These are phyloP conservation scores for Rhodamnia rubescens DNA, from an alignment of 345 rosid species.

Conservation along the genomic window DNA sequence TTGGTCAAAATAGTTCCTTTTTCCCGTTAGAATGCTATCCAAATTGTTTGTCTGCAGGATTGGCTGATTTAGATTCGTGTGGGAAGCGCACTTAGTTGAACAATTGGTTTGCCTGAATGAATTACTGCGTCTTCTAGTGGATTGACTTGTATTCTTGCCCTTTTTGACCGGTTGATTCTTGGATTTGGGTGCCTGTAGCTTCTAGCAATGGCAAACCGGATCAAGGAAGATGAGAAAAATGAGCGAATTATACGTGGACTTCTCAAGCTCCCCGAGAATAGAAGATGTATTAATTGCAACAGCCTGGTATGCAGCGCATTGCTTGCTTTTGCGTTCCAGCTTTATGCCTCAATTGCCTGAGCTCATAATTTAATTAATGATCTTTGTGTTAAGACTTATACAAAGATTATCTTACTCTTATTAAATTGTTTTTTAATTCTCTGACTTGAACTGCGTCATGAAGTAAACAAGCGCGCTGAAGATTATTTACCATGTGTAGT, in stretches of 20 bases:
- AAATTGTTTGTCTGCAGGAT: background rate
- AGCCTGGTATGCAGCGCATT: slow-evolving; percentile 47
- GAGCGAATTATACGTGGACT: slow-evolving; percentile 78
- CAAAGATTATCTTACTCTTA: background rate
- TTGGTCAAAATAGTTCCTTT: background rate
- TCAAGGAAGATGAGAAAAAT: slow-evolving; percentile 85
- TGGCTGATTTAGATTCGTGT: background rate
- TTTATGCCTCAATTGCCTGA: background rate
- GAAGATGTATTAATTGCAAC: slow-evolving; percentile 86
- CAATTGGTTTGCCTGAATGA: background rate
- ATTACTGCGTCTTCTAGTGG: background rate
- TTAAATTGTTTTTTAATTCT: background rate
- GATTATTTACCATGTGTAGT: background rate
- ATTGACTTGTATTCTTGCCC: background rate
- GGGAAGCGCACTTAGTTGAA: background rate
- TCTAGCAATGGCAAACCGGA: slow-evolving; percentile 3
- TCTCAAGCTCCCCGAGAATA: slow-evolving; percentile 77
- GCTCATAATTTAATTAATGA: background rate
- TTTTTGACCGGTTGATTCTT: background rate
- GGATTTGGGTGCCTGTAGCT: background rate
- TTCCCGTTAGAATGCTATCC: background rate
- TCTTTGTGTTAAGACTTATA: background rate
- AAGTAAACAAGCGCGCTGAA: background rate
- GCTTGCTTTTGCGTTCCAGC: background rate
- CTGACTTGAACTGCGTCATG: background rate